Conservation (phyloP, 495 filamentous ascomycete genomes). For the Amorphotheca resinae region DNA sequence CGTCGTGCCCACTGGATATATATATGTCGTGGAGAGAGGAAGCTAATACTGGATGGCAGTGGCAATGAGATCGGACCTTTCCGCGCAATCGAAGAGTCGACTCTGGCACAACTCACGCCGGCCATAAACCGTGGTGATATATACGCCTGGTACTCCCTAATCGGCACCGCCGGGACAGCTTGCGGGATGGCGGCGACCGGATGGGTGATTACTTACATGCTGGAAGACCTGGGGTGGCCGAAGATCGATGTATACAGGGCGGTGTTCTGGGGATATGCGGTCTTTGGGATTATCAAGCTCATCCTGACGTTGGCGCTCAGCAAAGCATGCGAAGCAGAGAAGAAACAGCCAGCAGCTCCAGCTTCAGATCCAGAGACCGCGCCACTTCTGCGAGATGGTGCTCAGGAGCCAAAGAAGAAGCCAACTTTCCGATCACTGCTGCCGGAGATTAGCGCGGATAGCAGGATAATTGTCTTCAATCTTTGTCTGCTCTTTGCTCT, state of each 20-base stretch:
- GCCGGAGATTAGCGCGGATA: constrained; percentile 41
- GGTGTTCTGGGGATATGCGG: constrained; percentile 59
- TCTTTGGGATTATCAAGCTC: constrained; percentile 55
- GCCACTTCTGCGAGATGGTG: constrained; percentile 32
- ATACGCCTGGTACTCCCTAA: constrained; percentile 69
- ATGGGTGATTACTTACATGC: constrained; percentile 45
- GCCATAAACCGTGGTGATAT: constrained; percentile 53
- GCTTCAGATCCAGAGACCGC: constrained; percentile 26
- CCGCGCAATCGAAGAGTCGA: constrained; percentile 74
- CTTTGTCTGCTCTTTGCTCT: constrained; percentile 66
- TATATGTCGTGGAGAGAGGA: background rate
- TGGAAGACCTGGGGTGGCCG: constrained; percentile 35
- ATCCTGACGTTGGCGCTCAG: constrained; percentile 46
- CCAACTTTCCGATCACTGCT: constrained; percentile 20
- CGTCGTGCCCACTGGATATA: too few relatives aligned
- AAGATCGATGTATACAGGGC: constrained; percentile 49
- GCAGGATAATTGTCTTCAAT: constrained; percentile 48
- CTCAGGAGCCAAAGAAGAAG: constrained; percentile 11
- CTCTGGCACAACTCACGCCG: constrained; percentile 58
- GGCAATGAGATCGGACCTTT: constrained; percentile 76
- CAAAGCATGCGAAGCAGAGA: constrained; percentile 43
- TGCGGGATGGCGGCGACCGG: constrained; percentile 54
- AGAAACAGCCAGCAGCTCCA: constrained; percentile 12
- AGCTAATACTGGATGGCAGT: constrained; percentile 25
- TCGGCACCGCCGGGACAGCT: constrained; percentile 51